These are phyloP conservation scores for Lachnellula cervina DNA, from an alignment of 2,329 filamentous ascomycete species.

Conservation along the genomic window DNA sequence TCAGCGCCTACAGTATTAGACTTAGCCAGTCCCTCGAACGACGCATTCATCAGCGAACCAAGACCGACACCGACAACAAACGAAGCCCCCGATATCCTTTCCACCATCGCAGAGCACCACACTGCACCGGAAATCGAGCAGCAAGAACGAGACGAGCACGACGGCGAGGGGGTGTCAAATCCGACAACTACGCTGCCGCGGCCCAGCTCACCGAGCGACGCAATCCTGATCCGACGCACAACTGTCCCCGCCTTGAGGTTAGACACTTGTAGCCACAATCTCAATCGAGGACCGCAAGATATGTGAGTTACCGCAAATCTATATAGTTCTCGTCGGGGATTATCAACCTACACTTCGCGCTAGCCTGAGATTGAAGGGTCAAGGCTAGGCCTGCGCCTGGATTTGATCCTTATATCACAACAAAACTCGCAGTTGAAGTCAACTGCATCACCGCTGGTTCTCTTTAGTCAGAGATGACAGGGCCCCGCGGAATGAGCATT, in stretches of 20 bases:
- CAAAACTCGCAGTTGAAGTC: too few species aligned
- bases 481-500: too few species aligned
- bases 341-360: not conserved
- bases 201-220: conserved; percentile 31
- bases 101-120: conserved; percentile 22
- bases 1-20: conserved; percentile 1
- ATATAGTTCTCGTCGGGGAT: not conserved
- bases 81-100: conserved; percentile 22
- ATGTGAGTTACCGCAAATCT: conserved; percentile 17
- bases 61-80: not conserved
- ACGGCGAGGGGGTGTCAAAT: not conserved
- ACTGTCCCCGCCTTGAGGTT: conserved; percentile 20
- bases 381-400: too few species aligned
- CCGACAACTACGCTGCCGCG: conserved; percentile 6
- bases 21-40: not conserved
- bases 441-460: too few species aligned
- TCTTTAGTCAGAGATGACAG: too few species aligned
- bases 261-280: conserved; percentile 17
- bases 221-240: conserved; percentile 29
- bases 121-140: conserved; percentile 2
- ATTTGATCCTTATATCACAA: too few species aligned
- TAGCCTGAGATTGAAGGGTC: too few species aligned
- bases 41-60: not conserved
- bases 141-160: not conserved
- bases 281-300: conserved; percentile 11